Base-by-base conservation (phyloP, 2,329 filamentous ascomycete genomes). In the Exophiala aquamarina region DNA sequence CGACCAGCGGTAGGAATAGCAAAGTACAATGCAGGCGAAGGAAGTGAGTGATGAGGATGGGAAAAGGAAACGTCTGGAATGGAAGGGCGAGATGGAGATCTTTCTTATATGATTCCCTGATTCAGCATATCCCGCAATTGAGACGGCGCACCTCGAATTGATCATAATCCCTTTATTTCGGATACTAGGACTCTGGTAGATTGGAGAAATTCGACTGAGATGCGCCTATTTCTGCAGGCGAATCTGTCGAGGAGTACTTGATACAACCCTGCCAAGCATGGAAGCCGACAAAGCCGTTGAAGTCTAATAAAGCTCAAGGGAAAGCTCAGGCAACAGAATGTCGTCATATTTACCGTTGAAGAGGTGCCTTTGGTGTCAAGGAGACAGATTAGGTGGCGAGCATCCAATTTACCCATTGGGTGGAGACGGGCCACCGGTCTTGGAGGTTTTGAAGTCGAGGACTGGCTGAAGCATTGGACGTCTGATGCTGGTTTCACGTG, bases 1-100 rank as follows among this genome's bases (percentile, higher is more conserved):
- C 55, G 55, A 54, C 55, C 55, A 48, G 55, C 55, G 55, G 55
- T 42, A 42, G 36, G 40, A 44, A 29, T 31, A 40, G 35, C 18
- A 47, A 36, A 50, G 37, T 46, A 11, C 23, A 26, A 23, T 15
- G 17, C 11, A 20, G 17, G 14, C 26, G 31, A 48, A 39, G 33
- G 39, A 42, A 15, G 43, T 18, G 32, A 13, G 19, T 31, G 44
- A 44, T 17, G 18, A 42, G 23, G 33, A 37, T 33, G 37, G n/a
- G 14, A 26, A 38, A 32, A 37, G 13, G 20, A 3, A n/a, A 15
- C 17, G 13, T 15, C 28, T 26, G 23, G 23, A 26, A 26, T 11
- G 23, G 10, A 18, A 2, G 8, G 23, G 29, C n/a, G 14, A 32
- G 13, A 28, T 34, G 14, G 18, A 20, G 14, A 26, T 26, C 4